Conservation (phyloP, 2,329 filamentous ascomycete species). For the Hymenoscyphus albidus region DNA sequence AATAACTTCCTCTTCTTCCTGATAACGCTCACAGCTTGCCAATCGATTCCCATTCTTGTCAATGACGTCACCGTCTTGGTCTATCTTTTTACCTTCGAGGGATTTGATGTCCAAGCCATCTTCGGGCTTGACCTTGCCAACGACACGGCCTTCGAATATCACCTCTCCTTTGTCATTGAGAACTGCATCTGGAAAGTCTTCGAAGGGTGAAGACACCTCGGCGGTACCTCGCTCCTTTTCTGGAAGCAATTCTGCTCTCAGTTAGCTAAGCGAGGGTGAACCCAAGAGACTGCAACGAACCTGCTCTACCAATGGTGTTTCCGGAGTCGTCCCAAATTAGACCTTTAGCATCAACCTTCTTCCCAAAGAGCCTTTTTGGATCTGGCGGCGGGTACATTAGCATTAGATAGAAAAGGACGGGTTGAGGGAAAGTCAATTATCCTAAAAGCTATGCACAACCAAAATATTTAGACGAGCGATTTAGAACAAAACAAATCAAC, state of each 20-base stretch:
- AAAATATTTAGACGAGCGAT: too few species aligned
- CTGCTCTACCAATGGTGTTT: conserved; percentile 60
- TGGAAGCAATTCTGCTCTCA: conserved; percentile 53
- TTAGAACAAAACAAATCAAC: too few species aligned
- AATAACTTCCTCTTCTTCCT: conserved; percentile 33
- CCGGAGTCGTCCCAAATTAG: conserved; percentile 69
- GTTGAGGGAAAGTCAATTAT: too few species aligned
- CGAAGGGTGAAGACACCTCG: conserved; percentile 47
- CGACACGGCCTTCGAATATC: conserved; percentile 47
- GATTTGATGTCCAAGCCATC: conserved; percentile 60
- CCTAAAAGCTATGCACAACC: too few species aligned
- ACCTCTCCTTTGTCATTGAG: conserved; percentile 52
- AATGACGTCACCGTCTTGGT: conserved; percentile 77
- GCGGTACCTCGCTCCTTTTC: conserved; percentile 47
- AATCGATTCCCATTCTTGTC: conserved; percentile 67
- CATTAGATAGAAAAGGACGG: too few species aligned
- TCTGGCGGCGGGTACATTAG: conserved; percentile 34
- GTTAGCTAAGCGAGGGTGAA: neutral
- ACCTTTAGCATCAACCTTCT: conserved; percentile 61
- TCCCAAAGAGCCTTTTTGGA: conserved; percentile 59
- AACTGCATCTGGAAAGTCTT: conserved; percentile 52
- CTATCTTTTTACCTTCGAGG: conserved; percentile 64
- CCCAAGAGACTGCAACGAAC: neutral
- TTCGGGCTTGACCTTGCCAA: conserved; percentile 59
- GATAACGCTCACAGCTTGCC: conserved; percentile 33